Evolutionary conservation across 805 yeast genomes (phyloP).

Genomic region (Candida insectalens): DNA sequence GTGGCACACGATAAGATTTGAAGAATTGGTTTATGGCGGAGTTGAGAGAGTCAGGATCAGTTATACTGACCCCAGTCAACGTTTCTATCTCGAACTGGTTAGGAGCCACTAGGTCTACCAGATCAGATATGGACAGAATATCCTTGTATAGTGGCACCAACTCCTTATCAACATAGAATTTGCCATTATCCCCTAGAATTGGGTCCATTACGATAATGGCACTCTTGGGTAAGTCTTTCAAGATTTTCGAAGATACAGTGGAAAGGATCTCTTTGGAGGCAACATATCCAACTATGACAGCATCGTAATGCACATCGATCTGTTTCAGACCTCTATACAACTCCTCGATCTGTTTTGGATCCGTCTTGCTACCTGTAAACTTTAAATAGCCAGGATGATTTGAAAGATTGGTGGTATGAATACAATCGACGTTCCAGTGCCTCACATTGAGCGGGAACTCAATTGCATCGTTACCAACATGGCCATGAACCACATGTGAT

Average conservation of each 20-base stretch:
- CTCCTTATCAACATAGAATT: slow-evolving; percentile 57
- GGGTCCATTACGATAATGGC: slow-evolving; percentile 75
- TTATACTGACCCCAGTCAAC: slow-evolving; percentile 38
- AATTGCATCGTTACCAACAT: slow-evolving; percentile 88
- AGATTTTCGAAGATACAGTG: slow-evolving; percentile 29
- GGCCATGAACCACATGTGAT: slow-evolving; percentile 92
- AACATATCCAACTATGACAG: slow-evolving; percentile 71
- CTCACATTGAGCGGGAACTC: slow-evolving; percentile 78
- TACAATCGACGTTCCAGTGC: slow-evolving; percentile 89
- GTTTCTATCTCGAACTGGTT: slow-evolving; percentile 69
- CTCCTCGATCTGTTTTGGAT: slow-evolving; percentile 34
- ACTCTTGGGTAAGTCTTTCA: slow-evolving; percentile 10
- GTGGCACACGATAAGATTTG: slow-evolving; percentile 31
- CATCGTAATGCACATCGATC: slow-evolving; percentile 39
- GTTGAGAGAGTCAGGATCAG: slow-evolving; percentile 26
- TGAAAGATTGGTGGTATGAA: slow-evolving; percentile 82
- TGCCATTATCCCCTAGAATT: slow-evolving; percentile 86
- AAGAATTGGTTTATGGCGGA: slow-evolving; percentile 33
- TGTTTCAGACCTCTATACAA: slow-evolving; percentile 47
- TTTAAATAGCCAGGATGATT: slow-evolving; percentile 86
- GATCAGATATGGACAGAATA: slow-evolving; percentile 29
- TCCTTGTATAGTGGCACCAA: slow-evolving; percentile 43
- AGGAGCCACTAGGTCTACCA: slow-evolving; percentile 51
- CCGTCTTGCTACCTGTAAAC: slow-evolving; percentile 48
- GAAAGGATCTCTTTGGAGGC: slow-evolving; percentile 51